Percentiles rank a stretch among this genome's conserved stretches.
These are phyloP conservation scores for Colletotrichum tropicale DNA, from an alignment of 2,329 filamentous ascomycete species.

Conservation along the genomic window DNA sequence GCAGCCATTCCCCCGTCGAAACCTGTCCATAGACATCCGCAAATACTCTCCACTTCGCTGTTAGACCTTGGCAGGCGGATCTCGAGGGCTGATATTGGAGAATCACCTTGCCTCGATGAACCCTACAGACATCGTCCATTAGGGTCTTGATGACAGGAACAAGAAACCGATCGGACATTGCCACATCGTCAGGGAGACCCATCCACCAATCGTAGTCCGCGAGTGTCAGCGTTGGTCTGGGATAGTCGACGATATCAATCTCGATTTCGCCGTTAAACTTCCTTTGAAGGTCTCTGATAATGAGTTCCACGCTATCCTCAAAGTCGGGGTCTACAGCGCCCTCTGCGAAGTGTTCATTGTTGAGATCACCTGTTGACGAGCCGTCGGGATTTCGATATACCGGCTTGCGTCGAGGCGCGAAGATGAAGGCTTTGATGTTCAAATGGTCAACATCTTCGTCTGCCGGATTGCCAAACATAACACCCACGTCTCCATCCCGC, in stretches of 20 bases:
- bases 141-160: not conserved
- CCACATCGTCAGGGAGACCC: not conserved
- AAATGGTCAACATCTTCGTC: not conserved
- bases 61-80: not conserved
- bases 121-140: not conserved
- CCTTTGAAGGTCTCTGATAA: not conserved
- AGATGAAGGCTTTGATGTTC: not conserved
- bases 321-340: not conserved
- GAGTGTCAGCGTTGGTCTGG: not conserved
- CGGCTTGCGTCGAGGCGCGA: not conserved
- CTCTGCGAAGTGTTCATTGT: not conserved
- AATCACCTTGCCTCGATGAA: not conserved
- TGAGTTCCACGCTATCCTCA: not conserved
- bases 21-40: not conserved
- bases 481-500: not conserved
- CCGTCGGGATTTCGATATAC: not conserved
- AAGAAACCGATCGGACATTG: not conserved
- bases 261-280: not conserved
- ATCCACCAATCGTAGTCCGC: not conserved
- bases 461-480: not conserved
- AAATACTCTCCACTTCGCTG: not conserved
- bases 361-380: not conserved
- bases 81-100: not conserved
- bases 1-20: not conserved
- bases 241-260: not conserved